Evolutionary conservation across 106 monocot genomes (phyloP), one percentile per base, ranked within the genome.

Genomic region (Dendrobium officinale): DNA sequence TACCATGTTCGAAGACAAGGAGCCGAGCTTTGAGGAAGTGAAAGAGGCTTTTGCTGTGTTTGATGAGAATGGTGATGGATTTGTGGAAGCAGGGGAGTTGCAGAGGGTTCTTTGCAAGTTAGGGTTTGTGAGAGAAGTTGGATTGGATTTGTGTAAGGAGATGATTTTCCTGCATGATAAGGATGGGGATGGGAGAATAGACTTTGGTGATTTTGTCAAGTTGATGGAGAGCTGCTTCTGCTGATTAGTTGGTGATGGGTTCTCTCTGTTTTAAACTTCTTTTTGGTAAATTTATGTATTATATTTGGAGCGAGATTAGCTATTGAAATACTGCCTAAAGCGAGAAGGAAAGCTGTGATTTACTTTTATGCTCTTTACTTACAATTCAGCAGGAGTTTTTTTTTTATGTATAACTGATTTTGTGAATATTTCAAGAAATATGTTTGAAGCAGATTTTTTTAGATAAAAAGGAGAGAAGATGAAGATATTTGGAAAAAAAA

Each of bases 1-100:
- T 0, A 54, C 67, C 56, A 84, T 92, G 80, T 95, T 95, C 55
- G 90, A 91, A 55, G 91, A 93, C 77, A 81, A 90, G 75, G 95
- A 92, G 81, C 91, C 95, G 8, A 89, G 88, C 76, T 72, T 86
- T 80, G 86, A 88, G 79, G 95, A 95, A 79, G 82, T 87, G 49
- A 77, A 73, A 75, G 88, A 85, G 73, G 94, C 88, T 4, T 95
- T 95, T 80, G 43, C 31, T n/a, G 88, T 92, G 19, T 95, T 92
- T 51, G 95, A 92, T 81, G 37, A 58, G 77, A 87, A 95, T 56
- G 47, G 81, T 3, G 92, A 95, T 64, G 95, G 95, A 24, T 90
- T 90, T 77, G 88, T 95, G 6, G 90, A 90, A 54, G 88, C 87
- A 4, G 47, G 51, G 49, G 92, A 90, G 82, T 80, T 95, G 73